These are phyloP conservation scores for Xerocomus nothofagi DNA, from an alignment of 1,284 basidiomycete species.

Conservation along the genomic window DNA sequence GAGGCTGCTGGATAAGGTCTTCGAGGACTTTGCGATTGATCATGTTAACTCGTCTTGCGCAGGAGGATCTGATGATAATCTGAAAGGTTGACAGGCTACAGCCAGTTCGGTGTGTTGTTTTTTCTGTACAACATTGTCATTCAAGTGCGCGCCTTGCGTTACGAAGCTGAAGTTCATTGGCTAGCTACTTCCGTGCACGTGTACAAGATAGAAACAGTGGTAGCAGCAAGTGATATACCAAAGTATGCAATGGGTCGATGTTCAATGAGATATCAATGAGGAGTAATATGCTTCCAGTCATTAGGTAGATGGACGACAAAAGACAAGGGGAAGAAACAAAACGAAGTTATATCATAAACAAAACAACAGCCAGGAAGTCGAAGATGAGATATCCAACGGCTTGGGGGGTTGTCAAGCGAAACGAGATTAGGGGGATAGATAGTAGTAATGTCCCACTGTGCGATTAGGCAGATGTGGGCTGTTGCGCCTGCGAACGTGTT, in stretches of 20 bases:
- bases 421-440: constrained; percentile 10
- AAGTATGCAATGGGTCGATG: constrained; percentile 32
- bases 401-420: constrained; percentile 25
- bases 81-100: neutral
- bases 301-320: constrained; percentile 29
- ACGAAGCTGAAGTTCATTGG: constrained; percentile 7
- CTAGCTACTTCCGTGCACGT: constrained; percentile 23
- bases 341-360: constrained; percentile 30
- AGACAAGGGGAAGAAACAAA: constrained; percentile 17
- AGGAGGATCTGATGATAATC: neutral
- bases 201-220: constrained; percentile 29
- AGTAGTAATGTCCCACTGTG: constrained; percentile 26
- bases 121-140: neutral
- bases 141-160: neutral
- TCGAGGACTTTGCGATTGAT: constrained; percentile 18
- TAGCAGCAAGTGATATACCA: constrained; percentile 34
- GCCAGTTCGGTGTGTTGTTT: neutral
- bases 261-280: constrained; percentile 29
- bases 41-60: constrained; percentile 15
- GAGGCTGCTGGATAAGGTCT: constrained; percentile 27
- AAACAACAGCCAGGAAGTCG: constrained; percentile 24
- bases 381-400: constrained; percentile 26
- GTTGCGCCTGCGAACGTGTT: constrained; percentile 49
- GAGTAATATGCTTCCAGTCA: constrained; percentile 22
- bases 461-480: constrained; percentile 35